Conservation (phyloP, 441 rosid species). For the Populus hybrid region DNA sequence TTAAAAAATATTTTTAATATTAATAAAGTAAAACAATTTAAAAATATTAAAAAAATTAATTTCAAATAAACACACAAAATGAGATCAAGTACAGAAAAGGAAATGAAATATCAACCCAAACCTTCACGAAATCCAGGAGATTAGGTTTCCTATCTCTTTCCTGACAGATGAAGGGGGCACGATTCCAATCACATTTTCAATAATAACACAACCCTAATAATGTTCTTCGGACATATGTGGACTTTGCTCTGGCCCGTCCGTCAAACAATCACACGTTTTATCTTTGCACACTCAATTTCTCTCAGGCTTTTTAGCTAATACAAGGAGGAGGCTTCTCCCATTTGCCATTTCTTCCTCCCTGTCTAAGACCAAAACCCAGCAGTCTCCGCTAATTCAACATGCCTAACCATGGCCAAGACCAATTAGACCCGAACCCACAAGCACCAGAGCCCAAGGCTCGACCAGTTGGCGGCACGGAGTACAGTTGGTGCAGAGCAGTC, state of each 20-base stretch:
- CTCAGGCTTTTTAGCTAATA: not conserved
- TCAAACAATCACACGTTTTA: not conserved
- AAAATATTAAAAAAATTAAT: no score
- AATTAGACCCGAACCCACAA: slow-evolving; percentile 2
- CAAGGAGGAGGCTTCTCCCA: not conserved
- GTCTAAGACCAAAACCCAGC: not conserved
- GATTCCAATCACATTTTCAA: not conserved
- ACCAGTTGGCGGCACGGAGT: slow-evolving; percentile 65
- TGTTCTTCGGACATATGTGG: not conserved
- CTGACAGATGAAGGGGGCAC: not conserved
- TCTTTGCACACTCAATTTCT: not conserved
- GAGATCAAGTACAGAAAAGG: no score
- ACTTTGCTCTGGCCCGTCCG: not conserved
- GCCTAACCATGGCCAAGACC: slow-evolving; percentile 19
- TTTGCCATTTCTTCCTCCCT: not conserved
- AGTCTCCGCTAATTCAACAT: slow-evolving; percentile 19
- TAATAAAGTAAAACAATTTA: no score
- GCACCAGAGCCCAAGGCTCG: slow-evolving; percentile 35
- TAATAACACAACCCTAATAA: not conserved
- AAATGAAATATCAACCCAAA: not conserved
- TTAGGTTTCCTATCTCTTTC: not conserved
- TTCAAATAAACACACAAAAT: no score
- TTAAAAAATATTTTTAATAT: no score
- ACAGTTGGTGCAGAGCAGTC: slow-evolving; percentile 87
- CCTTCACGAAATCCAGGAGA: not conserved